Evolutionary conservation across 345 rosid species (phyloP).

Genomic region (Eucalyptus grandis): DNA sequence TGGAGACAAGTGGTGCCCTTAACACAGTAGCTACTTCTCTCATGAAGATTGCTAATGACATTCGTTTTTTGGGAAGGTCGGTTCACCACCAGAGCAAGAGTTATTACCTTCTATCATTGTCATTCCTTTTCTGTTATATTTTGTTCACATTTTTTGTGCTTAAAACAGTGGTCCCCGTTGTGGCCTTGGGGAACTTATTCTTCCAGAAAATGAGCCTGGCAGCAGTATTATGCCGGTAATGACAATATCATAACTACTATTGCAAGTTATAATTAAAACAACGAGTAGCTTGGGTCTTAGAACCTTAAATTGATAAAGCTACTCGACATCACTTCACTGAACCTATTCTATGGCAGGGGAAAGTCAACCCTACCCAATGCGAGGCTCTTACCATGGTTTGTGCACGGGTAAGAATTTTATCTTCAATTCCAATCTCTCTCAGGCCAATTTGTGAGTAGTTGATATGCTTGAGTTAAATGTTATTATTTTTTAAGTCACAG

Average conservation of each 20-base stretch:
- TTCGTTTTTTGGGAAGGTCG: conserved; percentile 84
- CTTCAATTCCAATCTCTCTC: neutral
- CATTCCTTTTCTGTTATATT: neutral
- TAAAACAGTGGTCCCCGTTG: conserved; percentile 83
- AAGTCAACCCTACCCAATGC: conserved; percentile 97
- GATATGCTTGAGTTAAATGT: neutral
- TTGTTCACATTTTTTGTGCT: conserved; percentile 5
- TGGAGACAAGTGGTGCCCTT: conserved; percentile 89
- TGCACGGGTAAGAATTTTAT: conserved; percentile 61
- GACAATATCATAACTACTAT: neutral
- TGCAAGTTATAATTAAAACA: neutral
- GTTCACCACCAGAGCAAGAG: neutral
- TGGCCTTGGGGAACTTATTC: conserved; percentile 96
- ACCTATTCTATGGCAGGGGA: conserved; percentile 53
- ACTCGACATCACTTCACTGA: neutral
- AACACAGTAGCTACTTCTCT: conserved; percentile 73
- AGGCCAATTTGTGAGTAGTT: neutral
- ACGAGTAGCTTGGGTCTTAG: neutral
- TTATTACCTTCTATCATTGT: neutral
- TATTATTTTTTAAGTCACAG: neutral
- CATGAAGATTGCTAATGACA: conserved; percentile 94
- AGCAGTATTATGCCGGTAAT: conserved; percentile 99
- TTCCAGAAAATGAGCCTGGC: conserved; percentile 99
- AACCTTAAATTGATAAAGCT: too few species aligned
- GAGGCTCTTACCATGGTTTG: conserved; percentile 99